These are phyloP conservation scores for Penicillium crustosum DNA, from an alignment of 2,329 filamentous ascomycete species.

Conservation along the genomic window DNA sequence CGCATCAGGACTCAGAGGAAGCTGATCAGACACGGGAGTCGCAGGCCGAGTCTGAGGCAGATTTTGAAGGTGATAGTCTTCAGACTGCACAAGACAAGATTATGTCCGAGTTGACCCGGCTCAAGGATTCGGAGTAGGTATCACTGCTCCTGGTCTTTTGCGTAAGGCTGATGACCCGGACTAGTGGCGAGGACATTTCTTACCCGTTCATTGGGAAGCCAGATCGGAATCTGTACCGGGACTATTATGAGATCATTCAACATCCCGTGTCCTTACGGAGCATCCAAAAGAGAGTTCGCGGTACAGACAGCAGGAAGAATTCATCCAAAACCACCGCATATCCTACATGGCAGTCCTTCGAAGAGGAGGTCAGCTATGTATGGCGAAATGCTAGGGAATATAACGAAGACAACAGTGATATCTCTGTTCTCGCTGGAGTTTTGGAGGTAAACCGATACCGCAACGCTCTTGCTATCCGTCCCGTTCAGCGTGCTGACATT, in stretches of 20 bases:
- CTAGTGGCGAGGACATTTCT: slow-evolving; percentile 65
- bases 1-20: slow-evolving; percentile 21
- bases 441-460: slow-evolving; percentile 62
- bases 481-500: slow-evolving; percentile 14
- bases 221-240: slow-evolving; percentile 66
- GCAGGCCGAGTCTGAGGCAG: slow-evolving; percentile 53
- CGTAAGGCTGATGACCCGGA: slow-evolving; percentile 18
- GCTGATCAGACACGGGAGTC: slow-evolving; percentile 10
- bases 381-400: slow-evolving; percentile 88
- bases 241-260: slow-evolving; percentile 83
- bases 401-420: slow-evolving; percentile 88
- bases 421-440: slow-evolving; percentile 72
- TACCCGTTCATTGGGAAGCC: slow-evolving; percentile 78
- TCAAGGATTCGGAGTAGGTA: slow-evolving; percentile 31
- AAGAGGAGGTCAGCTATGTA: slow-evolving; percentile 74
- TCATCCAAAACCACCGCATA: slow-evolving; percentile 65
- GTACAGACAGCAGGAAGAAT: slow-evolving; percentile 66
- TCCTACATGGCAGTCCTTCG: slow-evolving; percentile 79
- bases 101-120: slow-evolving; percentile 61
- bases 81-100: slow-evolving; percentile 87
- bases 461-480: not conserved
- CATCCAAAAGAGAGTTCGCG: slow-evolving; percentile 74
- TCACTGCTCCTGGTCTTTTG: slow-evolving; percentile 37
- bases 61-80: slow-evolving; percentile 72
- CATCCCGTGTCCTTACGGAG: slow-evolving; percentile 77